phyloP scores from a whole-genome alignment of 495 filamentous ascomycete genomes.

The Saxispiralis lemnorum region DNA sequence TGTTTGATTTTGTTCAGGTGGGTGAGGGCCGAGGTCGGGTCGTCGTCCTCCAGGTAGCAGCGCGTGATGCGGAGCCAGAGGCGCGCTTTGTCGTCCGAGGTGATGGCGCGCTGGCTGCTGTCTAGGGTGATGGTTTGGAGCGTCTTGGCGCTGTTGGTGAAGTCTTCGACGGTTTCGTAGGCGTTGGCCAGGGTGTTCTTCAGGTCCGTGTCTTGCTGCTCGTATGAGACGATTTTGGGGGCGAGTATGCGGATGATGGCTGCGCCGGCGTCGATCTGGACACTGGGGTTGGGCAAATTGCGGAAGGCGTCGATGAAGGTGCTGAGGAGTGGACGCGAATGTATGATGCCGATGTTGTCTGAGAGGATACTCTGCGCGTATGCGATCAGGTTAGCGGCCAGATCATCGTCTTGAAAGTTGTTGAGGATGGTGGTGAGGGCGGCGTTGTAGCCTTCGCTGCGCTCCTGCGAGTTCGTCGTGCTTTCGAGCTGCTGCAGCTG shows the following conservation, averaged over 20 bases:
- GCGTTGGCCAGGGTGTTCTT: slow-evolving; percentile 68
- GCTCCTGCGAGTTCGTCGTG: slow-evolving; percentile 3
- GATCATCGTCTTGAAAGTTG: slow-evolving; percentile 33
- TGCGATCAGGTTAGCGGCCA: slow-evolving; percentile 48
- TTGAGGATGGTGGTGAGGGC: slow-evolving; percentile 48
- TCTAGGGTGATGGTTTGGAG: slow-evolving; percentile 77
- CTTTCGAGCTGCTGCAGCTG: slow-evolving; percentile 9
- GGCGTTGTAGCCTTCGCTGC: slow-evolving; percentile 38
- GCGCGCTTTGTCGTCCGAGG: slow-evolving; percentile 57
- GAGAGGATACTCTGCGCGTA: slow-evolving; percentile 51
- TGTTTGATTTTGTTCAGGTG: slow-evolving; percentile 89
- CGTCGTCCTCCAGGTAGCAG: slow-evolving; percentile 85
- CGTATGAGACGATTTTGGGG: slow-evolving; percentile 53
- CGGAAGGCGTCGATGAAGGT: slow-evolving; percentile 44
- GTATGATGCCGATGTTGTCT: slow-evolving; percentile 55
- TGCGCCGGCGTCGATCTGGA: slow-evolving; percentile 52
- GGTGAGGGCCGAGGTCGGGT: slow-evolving; percentile 64
- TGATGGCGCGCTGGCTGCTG: slow-evolving; percentile 64
- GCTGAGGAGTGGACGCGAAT: slow-evolving; percentile 51
- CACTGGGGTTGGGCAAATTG: slow-evolving; percentile 35
- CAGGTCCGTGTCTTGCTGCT: slow-evolving; percentile 65
- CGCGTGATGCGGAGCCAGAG: slow-evolving; percentile 91
- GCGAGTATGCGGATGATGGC: slow-evolving; percentile 48
- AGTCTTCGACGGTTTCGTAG: slow-evolving; percentile 68
- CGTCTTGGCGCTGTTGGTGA: slow-evolving; percentile 52